Evolutionary conservation across 495 filamentous ascomycete genomes (phyloP), one percentile per base, ranked within the genome.

Genomic region (Neohortaea acidophila): DNA sequence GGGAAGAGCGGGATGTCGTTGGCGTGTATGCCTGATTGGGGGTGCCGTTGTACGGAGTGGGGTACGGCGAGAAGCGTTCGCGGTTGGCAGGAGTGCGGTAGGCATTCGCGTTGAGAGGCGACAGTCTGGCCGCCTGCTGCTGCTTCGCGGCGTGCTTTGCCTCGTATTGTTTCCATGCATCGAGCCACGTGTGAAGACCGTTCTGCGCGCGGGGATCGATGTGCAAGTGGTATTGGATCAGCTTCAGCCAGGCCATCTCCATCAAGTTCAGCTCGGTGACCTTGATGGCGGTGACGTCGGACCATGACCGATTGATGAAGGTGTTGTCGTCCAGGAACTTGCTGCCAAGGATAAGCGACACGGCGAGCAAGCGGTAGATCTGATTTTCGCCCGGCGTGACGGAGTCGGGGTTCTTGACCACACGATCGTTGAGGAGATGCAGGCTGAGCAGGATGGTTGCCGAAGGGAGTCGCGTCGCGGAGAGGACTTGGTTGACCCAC

Each of bases 301-400:
- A 80, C 89, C 89, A 99, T 5, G 91, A 96, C 38, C 86, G 82
- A 63, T 96, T 99, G 66, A 94, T 85, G 60, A 96, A 99, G 12
- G 89, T 99, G 60, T 96, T 96, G 59, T 99, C 89, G 54, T 99
- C 89, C 38, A 96, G 59, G 52, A 99, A 99, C 62, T 99, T 99
- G 66, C 86, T 94, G 36, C 86, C 89, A 22, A 99, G 70, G 27
- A 99, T 65, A 22, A 99, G 68, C 12, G 79, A 68, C 38, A 86
- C 79, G 11, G 85, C 94, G 38, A 96, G 69, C 73, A 94, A 82
- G 36, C 84, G 78, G 66, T 89, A 92, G 38, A 91, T 72, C 51
- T 87, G 75, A 29, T 75, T 77, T 53, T 77, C 77, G 45, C 68
- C 68, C 12, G 72, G 58, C 33, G 62, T 64, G 53, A 66, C 73